Evolutionary conservation across 352 stramenopile species (phyloP).

Genomic region (Globisporangium sylvaticum): DNA sequence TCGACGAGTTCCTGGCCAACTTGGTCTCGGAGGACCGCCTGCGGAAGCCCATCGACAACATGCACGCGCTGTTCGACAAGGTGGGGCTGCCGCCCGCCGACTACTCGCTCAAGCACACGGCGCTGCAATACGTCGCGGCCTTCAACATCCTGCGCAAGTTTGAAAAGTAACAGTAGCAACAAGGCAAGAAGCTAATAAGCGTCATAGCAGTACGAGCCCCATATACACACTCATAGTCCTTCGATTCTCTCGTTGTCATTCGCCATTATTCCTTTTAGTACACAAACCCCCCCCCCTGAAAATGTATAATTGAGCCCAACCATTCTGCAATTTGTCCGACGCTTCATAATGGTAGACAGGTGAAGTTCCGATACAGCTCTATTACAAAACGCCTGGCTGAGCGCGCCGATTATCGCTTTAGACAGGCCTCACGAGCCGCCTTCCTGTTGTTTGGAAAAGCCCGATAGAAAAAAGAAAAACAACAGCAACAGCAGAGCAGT

Average conservation of each 20-base stretch:
- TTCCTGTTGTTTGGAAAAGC: background rate
- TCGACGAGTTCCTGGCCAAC: conserved; percentile 79
- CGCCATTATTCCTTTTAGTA: too few species aligned
- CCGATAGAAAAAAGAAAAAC: background rate
- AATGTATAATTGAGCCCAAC: background rate
- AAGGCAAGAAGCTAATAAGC: background rate
- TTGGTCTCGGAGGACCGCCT: conserved; percentile 63
- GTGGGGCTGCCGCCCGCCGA: conserved; percentile 58
- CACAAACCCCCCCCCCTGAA: background rate
- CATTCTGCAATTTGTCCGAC: background rate
- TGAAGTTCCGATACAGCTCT: background rate
- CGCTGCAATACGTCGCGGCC: conserved; percentile 82
- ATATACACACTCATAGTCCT: background rate
- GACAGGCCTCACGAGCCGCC: background rate
- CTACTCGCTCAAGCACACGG: conserved; percentile 87
- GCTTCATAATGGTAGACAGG: background rate
- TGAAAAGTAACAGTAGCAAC: conserved; percentile 39
- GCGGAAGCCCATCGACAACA: conserved; percentile 71
- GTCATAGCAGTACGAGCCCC: background rate
- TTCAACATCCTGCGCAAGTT: conserved; percentile 87
- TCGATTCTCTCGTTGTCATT: too few species aligned
- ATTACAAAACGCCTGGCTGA: background rate
- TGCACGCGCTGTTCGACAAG: conserved; percentile 69
- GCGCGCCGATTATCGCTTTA: background rate
- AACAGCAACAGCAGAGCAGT: background rate